These are phyloP conservation scores for Boletus vinaceobasis DNA, from an alignment of 768 basidiomycete genomes.

Conservation along the genomic window DNA sequence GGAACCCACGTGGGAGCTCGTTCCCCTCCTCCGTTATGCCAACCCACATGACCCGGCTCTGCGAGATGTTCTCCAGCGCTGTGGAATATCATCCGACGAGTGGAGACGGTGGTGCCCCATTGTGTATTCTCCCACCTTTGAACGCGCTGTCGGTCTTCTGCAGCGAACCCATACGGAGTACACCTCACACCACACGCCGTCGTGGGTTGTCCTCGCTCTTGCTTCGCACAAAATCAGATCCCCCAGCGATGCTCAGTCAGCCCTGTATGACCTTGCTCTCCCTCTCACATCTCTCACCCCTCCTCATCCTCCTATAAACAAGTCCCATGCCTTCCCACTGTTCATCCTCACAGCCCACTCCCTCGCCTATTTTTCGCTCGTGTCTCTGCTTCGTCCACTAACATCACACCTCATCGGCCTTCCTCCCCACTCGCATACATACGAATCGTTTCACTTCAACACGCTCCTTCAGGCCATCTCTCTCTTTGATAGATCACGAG, in stretches of 20 bases:
- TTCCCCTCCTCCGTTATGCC: slow-evolving; percentile 31
- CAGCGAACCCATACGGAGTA: slow-evolving; percentile 1
- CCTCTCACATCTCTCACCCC: slow-evolving; percentile 35
- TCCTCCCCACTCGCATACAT: slow-evolving; percentile 9
- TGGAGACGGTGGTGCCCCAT: slow-evolving; percentile 40
- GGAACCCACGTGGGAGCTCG: slow-evolving; percentile 42
- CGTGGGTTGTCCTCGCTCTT: slow-evolving; percentile 56
- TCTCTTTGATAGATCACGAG: slow-evolving; percentile 37
- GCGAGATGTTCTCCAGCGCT: slow-evolving; percentile 28
- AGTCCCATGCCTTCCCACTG: slow-evolving; percentile 7
- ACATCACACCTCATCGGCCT: slow-evolving; percentile 41
- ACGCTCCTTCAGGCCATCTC: slow-evolving; percentile 52
- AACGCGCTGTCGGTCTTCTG: slow-evolving; percentile 27
- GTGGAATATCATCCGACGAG: slow-evolving; percentile 35
- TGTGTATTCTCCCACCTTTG: slow-evolving; percentile 35
- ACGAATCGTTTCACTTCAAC: slow-evolving; percentile 43
- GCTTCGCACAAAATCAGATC: slow-evolving; percentile 46
- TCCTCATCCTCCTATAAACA: slow-evolving; percentile 11
- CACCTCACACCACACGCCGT: slow-evolving; percentile 30
- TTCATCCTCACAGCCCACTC: slow-evolving; percentile 36
- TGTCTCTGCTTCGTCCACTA: slow-evolving; percentile 44
- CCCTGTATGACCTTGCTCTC: slow-evolving; percentile 43
- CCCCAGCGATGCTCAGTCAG: slow-evolving; percentile 41
- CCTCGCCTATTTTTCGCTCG: slow-evolving; percentile 48
- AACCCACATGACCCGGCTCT: slow-evolving; percentile 1